Evolutionary conservation across 768 basidiomycete species (phyloP), one percentile per base, ranked within the genome.

Genomic region (Mycena sanguinolenta): DNA sequence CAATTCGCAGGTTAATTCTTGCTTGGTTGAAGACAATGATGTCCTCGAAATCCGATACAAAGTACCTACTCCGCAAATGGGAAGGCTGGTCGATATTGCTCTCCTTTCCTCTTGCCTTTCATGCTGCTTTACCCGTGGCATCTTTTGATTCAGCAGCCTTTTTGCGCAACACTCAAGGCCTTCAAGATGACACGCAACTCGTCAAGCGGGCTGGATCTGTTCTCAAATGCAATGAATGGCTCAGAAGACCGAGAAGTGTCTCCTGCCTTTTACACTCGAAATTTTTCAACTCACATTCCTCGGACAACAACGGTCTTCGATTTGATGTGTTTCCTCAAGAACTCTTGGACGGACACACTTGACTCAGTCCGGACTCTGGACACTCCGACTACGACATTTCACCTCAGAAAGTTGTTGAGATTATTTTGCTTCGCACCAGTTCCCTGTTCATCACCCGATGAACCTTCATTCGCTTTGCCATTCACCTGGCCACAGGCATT

Each of bases 61-160:
- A 67, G 10, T 73, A 67, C 52, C 66, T 93, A 23, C 79, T 95
- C 5, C 73, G 78, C 72, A 94, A 91, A 80, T 95, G 94, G 92
- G 92, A 4, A 84, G 90, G 30, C 79, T 95, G 28, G 95, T 95
- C 74, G 94, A 95, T 72, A 94, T 95, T 54, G 91, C 94, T 14
- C 76, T 86, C 13, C 92, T 92, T 0, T 89, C 88, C 13, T 81
- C 87, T 32, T 79, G 77, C 42, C 83, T 92, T 53, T 89, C 89
- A 1, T 95, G 94, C 73, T 95, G 94, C 77, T 95, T 95, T 77
- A 95, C 94, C 21, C 82, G 94, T 80, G 92, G 93, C 93, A 72
- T 14, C 70, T 64, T n/a, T 16, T 53, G n/a, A 21, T 27, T 50
- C n/a, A n/a, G 19, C 34, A 10, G 25, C 46, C 44, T 32, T 54